phyloP scores from a whole-genome alignment of 257 asterid species.

The Coffea canephora region DNA sequence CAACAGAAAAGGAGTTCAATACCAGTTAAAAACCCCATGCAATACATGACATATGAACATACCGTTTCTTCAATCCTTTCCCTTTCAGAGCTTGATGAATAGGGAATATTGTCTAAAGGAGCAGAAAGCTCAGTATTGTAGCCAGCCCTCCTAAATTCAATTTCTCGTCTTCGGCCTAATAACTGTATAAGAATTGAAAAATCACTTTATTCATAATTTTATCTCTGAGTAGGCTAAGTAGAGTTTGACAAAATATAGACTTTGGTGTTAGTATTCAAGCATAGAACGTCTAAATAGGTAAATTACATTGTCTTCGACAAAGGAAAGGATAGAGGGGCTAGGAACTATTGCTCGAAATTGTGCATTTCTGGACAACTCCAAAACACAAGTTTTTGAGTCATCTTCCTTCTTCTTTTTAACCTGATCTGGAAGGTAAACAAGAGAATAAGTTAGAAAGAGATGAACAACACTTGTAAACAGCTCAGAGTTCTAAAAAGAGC shows the following conservation, averaged over 20 bases:
- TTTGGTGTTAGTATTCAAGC: conserved; percentile 21
- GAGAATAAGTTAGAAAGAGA: conserved; percentile 18
- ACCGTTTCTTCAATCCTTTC: conserved; percentile 91
- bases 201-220: background rate
- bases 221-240: background rate
- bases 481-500: background rate
- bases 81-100: conserved; percentile 69
- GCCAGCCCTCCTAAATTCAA: conserved; percentile 81
- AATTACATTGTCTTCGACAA: conserved; percentile 90
- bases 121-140: conserved; percentile 78
- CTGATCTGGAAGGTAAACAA: conserved; percentile 48
- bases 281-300: conserved; percentile 18
- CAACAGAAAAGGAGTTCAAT: background rate
- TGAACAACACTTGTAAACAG: background rate
- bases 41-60: conserved; percentile 33
- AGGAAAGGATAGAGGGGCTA: conserved; percentile 83
- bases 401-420: conserved; percentile 39
- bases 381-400: conserved; percentile 35
- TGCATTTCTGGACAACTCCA: conserved; percentile 80
- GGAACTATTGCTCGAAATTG: conserved; percentile 93
- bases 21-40: background rate
- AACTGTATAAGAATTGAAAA: conserved; percentile 46
- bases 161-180: conserved; percentile 90
- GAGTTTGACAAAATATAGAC: background rate
- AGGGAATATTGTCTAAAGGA: conserved; percentile 93